A percentile compares a stretch with the other conserved stretches of the same genome.
phyloP scores from a whole-genome alignment of 768 basidiomycete genomes.

The Lentinula boryana region DNA sequence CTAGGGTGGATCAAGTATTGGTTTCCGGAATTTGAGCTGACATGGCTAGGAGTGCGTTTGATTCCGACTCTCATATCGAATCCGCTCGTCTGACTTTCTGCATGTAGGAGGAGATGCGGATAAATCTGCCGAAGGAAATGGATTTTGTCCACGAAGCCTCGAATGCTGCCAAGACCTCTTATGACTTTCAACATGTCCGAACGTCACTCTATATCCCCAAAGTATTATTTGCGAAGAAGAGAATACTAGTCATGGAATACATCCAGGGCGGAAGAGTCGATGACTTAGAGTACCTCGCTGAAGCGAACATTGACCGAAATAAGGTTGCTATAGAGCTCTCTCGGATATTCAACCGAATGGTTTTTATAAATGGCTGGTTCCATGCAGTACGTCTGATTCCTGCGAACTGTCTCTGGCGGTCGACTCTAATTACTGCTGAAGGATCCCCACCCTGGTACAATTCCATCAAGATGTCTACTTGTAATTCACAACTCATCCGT shows the following conservation, averaged over 20 bases:
- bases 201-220: conserved; percentile 87
- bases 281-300: conserved; percentile 76
- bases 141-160: conserved; percentile 87
- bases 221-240: conserved; percentile 73
- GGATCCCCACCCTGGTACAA: conserved; percentile 81
- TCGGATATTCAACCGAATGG: conserved; percentile 86
- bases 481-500: conserved; percentile 5
- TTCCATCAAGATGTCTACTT: background rate
- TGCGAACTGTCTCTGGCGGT: background rate
- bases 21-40: conserved; percentile 96
- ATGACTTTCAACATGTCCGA: conserved; percentile 64
- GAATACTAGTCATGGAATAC: conserved; percentile 93
- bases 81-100: conserved; percentile 18
- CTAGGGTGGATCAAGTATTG: conserved; percentile 81
- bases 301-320: conserved; percentile 85
- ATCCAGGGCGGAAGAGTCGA: conserved; percentile 87
- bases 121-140: conserved; percentile 90
- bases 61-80: background rate
- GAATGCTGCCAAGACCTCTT: conserved; percentile 67
- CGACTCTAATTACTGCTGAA: conserved; percentile 19
- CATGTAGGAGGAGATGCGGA: conserved; percentile 87
- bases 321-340: conserved; percentile 88
- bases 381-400: conserved; percentile 52
- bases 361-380: conserved; percentile 91
- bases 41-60: conserved; percentile 69